phyloP scores from a whole-genome alignment of 768 basidiomycete species.

The Naganishia antarctica region DNA sequence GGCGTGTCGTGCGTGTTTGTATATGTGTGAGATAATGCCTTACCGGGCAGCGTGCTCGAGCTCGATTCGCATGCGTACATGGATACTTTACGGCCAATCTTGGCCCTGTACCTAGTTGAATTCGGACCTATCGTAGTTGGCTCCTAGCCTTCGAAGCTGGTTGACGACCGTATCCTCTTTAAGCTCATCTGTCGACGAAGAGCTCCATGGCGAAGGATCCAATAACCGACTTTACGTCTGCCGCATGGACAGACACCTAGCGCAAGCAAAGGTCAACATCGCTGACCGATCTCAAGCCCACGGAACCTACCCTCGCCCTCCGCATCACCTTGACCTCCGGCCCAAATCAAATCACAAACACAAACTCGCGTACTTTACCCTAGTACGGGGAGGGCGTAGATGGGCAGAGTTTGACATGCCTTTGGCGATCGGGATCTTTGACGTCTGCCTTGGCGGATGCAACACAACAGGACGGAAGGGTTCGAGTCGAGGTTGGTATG shows the following conservation, averaged over 20 bases:
- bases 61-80: too few species aligned
- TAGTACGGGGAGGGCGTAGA: slow-evolving; percentile 50
- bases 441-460: slow-evolving; percentile 62
- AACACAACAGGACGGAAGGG: too few species aligned
- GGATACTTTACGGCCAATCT: too few species aligned
- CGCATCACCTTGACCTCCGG: slow-evolving; percentile 77
- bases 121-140: slow-evolving; percentile 15
- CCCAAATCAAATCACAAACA: slow-evolving; percentile 49
- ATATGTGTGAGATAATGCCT: too few species aligned
- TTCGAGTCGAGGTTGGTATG: too few species aligned
- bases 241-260: slow-evolving; percentile 81
- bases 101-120: slow-evolving; percentile 10
- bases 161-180: slow-evolving; percentile 52
- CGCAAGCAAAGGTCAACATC: not conserved
- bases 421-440: slow-evolving; percentile 66
- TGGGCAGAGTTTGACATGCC: slow-evolving; percentile 53
- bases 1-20: not conserved
- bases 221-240: slow-evolving; percentile 19
- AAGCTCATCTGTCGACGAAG: slow-evolving; percentile 70
- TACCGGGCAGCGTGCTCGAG: too few species aligned
- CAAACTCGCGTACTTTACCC: slow-evolving; percentile 70
- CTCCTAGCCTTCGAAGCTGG: slow-evolving; percentile 17
- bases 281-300: not conserved
- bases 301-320: slow-evolving; percentile 67
- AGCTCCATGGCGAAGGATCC: slow-evolving; percentile 71